Percentiles rank a stretch among this genome's conserved stretches.
Conservation (phyloP, 2,329 filamentous ascomycete genomes). For the Stachybotrys chartarum region DNA sequence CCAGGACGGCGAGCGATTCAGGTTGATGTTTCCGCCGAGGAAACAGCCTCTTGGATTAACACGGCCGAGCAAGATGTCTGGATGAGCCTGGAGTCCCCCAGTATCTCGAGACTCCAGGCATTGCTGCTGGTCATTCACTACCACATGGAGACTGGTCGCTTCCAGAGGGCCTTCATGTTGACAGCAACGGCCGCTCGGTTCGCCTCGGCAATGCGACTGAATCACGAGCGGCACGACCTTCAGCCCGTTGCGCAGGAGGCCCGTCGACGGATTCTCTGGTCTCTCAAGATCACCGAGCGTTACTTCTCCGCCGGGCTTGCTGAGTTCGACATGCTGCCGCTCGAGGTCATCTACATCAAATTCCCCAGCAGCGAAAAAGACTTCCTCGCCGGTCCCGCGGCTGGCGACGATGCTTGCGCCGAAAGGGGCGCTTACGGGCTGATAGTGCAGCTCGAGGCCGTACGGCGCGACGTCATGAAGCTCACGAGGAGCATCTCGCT, state of each 20-base stretch:
- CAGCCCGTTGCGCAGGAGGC: conserved; percentile 15
- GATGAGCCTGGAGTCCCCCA: conserved; percentile 36
- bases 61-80: conserved; percentile 37
- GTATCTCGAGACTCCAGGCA: conserved; percentile 35
- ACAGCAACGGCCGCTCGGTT: conserved; percentile 17
- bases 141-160: conserved; percentile 18
- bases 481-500: conserved; percentile 9
- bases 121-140: conserved; percentile 20
- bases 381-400: conserved; percentile 10
- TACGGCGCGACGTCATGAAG: conserved; percentile 15
- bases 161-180: conserved; percentile 25
- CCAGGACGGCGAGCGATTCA: too few relatives aligned
- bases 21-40: too few relatives aligned
- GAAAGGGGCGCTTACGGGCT: conserved; percentile 6
- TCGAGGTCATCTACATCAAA: conserved; percentile 19
- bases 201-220: conserved; percentile 19
- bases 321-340: conserved; percentile 20
- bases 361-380: conserved; percentile 20
- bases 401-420: conserved; percentile 5
- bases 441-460: conserved; percentile 13
- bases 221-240: conserved; percentile 19
- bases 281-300: conserved; percentile 16
- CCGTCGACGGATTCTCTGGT: conserved; percentile 21
- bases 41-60: too few relatives aligned
- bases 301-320: conserved; percentile 20